Evolutionary conservation across 345 rosid species (phyloP), one percentile per base, ranked within the genome.

Genomic region (Mercurialis annua): DNA sequence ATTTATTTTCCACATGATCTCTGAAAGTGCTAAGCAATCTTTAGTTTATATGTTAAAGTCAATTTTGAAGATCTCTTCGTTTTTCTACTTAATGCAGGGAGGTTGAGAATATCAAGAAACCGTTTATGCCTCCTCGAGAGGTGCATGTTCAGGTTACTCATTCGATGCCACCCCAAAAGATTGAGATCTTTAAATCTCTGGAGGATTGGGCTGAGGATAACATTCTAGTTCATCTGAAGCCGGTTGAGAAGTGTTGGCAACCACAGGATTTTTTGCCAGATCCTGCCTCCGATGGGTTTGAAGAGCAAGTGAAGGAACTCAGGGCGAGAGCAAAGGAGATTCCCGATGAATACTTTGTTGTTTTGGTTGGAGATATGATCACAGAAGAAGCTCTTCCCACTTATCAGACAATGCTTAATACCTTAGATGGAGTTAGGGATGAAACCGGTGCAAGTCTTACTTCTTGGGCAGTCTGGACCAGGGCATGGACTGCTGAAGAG

Each of bases 171-270:
- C 89, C 92, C 8, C 88, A 93, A 38, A 91, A 93, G 90, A 77
- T 91, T 26, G 99, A 93, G 74, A 89, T 87, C 68, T 91, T 94
- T 47, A 84, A 89, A 70, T 94, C 97, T 3, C 12, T 94, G 82
- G 99, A 90, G 72, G 77, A 23, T 21, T 94, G 99, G 97, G 99
- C 96, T 1, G 92, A 84, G 80, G 5, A 86, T 61, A 86, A 89
- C 75, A 73, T 94, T 24, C 73, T 94, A 69, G 55, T 71, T 64
- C 85, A 77, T 67, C 90, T 94, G 65, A 94, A 87, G 73, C 90
- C 90, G 6, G 99, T 94, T 10, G 96, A 91, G 81, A 87, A 94
- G 46, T 85, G 91, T 29, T 91, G 99, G 99, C 97, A 91, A 56
- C 92, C 97, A 30, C 92, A 89, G 70, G 96, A 89, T 75, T 89